Percentiles rank a stretch among this genome's conserved stretches.
Conservation (phyloP, 73 alveolate species). For the Durusdinium trenchii region DNA sequence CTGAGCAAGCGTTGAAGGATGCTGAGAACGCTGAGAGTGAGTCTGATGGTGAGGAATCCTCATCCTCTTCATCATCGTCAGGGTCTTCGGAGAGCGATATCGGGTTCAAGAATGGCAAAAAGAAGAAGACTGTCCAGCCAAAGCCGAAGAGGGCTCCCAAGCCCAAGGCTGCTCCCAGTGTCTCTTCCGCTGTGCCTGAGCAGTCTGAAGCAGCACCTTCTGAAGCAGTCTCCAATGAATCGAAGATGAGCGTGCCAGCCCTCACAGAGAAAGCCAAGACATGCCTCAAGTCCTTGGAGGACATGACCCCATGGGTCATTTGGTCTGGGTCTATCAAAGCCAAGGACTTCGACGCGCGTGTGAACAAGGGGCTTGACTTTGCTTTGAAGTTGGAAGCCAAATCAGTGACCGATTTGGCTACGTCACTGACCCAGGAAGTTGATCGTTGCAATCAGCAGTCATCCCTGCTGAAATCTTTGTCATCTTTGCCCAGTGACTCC, state of each 20-base stretch:
- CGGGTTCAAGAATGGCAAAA: neutral
- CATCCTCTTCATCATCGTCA: neutral
- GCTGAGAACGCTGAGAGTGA: neutral
- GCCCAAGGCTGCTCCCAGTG: neutral
- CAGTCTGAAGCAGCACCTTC: too few relatives aligned
- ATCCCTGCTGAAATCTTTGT: neutral
- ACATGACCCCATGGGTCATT: neutral
- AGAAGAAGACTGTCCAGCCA: neutral
- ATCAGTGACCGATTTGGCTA: neutral
- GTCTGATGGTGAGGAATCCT: neutral
- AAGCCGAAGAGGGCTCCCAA: neutral
- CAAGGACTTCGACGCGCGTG: neutral
- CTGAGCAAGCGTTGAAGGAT: neutral
- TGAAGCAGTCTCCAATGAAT: too few relatives aligned
- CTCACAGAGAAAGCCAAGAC: neutral
- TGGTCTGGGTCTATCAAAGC: neutral
- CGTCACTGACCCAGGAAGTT: neutral
- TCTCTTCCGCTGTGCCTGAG: too few relatives aligned
- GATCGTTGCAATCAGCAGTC: neutral
- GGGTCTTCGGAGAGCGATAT: neutral
- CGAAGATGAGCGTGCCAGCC: too few relatives aligned
- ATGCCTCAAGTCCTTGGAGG: neutral
- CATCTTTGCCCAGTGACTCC: neutral
- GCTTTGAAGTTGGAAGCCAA: neutral
- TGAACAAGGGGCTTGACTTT: neutral